A percentile compares a stretch with the other conserved stretches of the same genome.
Evolutionary conservation across 495 filamentous ascomycete species (phyloP).

Genomic region (Aspergillus olivimuriae): DNA sequence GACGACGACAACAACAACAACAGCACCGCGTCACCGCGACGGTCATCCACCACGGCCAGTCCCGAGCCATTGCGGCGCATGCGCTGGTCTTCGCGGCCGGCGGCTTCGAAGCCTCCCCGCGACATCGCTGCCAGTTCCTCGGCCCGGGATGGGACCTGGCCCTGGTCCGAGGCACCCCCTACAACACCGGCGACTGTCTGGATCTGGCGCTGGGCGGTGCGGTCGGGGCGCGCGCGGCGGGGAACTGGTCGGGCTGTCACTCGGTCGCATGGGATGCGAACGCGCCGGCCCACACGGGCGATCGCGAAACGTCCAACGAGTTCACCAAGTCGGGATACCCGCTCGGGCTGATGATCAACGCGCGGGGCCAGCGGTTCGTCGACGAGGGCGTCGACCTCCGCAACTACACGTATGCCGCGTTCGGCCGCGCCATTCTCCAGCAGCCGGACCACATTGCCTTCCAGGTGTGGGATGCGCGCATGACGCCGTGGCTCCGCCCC

Average conservation of each 20-base stretch:
- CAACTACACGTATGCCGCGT: conserved; percentile 59
- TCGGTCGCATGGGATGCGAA: conserved; percentile 57
- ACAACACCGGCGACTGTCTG: conserved; percentile 52
- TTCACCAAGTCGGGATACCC: conserved; percentile 64
- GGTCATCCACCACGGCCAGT: conserved; percentile 21
- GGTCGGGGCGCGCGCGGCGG: conserved; percentile 39
- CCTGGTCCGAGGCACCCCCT: conserved; percentile 53
- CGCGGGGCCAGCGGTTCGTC: conserved; percentile 50
- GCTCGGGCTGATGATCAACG: conserved; percentile 56
- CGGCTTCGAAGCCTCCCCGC: conserved; percentile 54
- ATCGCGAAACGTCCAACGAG: conserved; percentile 51
- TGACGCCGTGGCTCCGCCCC: conserved; percentile 37
- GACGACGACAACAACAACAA: too few species aligned
- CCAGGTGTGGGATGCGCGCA: conserved; percentile 54
- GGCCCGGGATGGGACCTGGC: conserved; percentile 57
- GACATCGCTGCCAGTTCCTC: conserved; percentile 48
- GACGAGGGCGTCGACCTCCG: conserved; percentile 57
- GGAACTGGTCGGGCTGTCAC: conserved; percentile 59
- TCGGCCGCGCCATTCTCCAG: conserved; percentile 48
- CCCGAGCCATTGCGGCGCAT: conserved; percentile 23
- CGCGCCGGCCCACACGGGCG: conserved; percentile 41
- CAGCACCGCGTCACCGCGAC: conserved; percentile 11
- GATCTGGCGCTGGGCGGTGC: conserved; percentile 44
- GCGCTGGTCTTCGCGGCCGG: conserved; percentile 52
- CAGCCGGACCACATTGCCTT: conserved; percentile 52